These are phyloP conservation scores for Neurospora sp. DNA, from an alignment of 495 filamentous ascomycete genomes.

Conservation along the genomic window DNA sequence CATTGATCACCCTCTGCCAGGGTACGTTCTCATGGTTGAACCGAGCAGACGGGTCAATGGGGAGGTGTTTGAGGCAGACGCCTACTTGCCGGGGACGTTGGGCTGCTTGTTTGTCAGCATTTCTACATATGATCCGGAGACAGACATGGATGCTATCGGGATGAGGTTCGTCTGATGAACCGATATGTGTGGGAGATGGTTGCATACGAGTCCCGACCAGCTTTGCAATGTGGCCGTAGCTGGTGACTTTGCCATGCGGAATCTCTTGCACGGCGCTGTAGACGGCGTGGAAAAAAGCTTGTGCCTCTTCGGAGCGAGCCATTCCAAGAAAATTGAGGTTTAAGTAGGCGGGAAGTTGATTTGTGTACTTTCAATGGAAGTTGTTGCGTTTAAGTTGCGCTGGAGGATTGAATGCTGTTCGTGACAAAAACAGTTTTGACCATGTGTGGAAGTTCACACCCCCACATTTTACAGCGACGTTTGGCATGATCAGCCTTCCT, in stretches of 20 bases:
- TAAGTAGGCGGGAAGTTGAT: neutral
- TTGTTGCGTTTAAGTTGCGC: neutral
- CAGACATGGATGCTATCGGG: neutral
- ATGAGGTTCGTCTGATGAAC: neutral
- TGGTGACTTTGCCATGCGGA: slow-evolving; percentile 71
- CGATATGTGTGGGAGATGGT: neutral
- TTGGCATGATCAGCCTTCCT: neutral
- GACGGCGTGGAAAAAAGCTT: slow-evolving; percentile 73
- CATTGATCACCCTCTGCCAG: slow-evolving; percentile 88
- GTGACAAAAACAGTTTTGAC: neutral
- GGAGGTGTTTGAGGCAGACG: slow-evolving; percentile 75
- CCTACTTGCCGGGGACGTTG: slow-evolving; percentile 76
- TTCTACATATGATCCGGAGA: neutral
- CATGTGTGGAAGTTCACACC: neutral
- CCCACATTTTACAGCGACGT: neutral
- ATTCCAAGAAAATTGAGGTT: slow-evolving; percentile 27
- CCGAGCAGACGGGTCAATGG: slow-evolving; percentile 31
- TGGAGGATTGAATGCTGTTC: neutral
- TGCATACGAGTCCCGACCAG: slow-evolving; percentile 71
- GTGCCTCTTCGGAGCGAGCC: slow-evolving; percentile 73
- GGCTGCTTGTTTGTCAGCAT: slow-evolving; percentile 28
- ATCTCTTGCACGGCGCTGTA: slow-evolving; percentile 79
- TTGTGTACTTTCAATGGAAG: neutral
- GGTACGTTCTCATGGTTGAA: slow-evolving; percentile 74
- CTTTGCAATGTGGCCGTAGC: slow-evolving; percentile 78